These are phyloP conservation scores for Avena eriantha DNA, from an alignment of 176 grass and related monocot genomes.

Conservation along the genomic window DNA sequence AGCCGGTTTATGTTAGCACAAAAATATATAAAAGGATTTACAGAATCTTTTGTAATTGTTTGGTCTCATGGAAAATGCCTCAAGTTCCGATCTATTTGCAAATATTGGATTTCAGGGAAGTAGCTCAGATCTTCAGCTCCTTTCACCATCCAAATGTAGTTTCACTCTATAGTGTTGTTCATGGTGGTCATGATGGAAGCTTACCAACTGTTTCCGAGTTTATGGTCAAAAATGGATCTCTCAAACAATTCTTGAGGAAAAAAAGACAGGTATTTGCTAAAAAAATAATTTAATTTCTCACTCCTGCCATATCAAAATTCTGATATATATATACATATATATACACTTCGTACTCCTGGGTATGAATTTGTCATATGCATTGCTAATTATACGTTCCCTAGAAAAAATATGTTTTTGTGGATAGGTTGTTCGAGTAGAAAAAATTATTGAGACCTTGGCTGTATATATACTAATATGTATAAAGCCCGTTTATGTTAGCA, in stretches of 20 bases:
- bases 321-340: conserved; percentile 26
- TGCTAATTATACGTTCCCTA: too few species aligned
- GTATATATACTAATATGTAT: background rate
- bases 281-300: conserved; percentile 17
- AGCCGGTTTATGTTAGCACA: background rate
- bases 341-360: background rate
- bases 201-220: conserved; percentile 94
- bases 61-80: conserved; percentile 25
- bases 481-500: background rate
- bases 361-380: too few species aligned
- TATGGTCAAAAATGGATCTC: conserved; percentile 90
- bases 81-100: conserved; percentile 39
- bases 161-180: conserved; percentile 96
- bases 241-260: conserved; percentile 94
- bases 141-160: conserved; percentile 96
- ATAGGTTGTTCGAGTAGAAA: too few species aligned
- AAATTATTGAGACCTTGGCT: background rate
- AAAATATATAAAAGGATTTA: background rate
- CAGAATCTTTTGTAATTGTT: background rate
- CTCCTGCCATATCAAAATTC: conserved; percentile 19
- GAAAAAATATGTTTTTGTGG: too few species aligned
- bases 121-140: conserved; percentile 80
- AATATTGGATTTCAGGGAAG: conserved; percentile 98
- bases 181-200: conserved; percentile 85
- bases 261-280: conserved; percentile 71